These are phyloP conservation scores for Hagleromyces aurorensis DNA, from an alignment of 805 yeast genomes.

Conservation along the genomic window DNA sequence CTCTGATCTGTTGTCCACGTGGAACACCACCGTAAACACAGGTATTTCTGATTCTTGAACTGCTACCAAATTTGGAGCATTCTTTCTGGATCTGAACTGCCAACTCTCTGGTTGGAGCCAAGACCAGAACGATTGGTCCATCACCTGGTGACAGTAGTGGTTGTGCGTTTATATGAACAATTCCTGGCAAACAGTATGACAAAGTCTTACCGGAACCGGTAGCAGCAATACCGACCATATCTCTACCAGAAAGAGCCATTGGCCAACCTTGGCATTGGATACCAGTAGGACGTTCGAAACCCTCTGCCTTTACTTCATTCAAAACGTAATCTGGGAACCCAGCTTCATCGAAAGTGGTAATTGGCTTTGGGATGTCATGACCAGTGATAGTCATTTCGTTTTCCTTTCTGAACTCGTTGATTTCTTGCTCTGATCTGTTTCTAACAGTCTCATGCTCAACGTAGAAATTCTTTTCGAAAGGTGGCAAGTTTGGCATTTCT, in stretches of 20 bases:
- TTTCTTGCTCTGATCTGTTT: constrained; percentile 64
- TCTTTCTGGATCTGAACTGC: constrained; percentile 97
- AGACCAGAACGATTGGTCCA: constrained; percentile 91
- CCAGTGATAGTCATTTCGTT: constrained; percentile 85
- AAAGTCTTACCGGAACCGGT: constrained; percentile 99
- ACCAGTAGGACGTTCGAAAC: constrained; percentile 90
- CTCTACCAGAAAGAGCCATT: constrained; percentile 98
- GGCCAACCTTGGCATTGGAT: constrained; percentile 99
- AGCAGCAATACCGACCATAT: constrained; percentile 97
- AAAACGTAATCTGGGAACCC: constrained; percentile 95
- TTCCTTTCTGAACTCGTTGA: constrained; percentile 66
- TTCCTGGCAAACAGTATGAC: constrained; percentile 93
- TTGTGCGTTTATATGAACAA: constrained; percentile 97
- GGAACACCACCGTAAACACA: constrained; percentile 99
- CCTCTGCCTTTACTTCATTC: constrained; percentile 80
- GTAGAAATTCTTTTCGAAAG: constrained; percentile 93
- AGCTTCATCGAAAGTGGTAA: constrained; percentile 88
- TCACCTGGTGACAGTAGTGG: constrained; percentile 89
- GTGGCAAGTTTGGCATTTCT: constrained; percentile 53
- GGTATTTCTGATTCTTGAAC: constrained; percentile 91
- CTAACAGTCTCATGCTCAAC: constrained; percentile 75
- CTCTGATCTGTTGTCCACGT: constrained; percentile 95
- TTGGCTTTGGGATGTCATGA: constrained; percentile 86
- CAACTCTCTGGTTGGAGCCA: constrained; percentile 98
- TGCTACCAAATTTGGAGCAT: constrained; percentile 87